Evolutionary conservation across 768 basidiomycete species (phyloP).

Genomic region (Agrocybe pediades): DNA sequence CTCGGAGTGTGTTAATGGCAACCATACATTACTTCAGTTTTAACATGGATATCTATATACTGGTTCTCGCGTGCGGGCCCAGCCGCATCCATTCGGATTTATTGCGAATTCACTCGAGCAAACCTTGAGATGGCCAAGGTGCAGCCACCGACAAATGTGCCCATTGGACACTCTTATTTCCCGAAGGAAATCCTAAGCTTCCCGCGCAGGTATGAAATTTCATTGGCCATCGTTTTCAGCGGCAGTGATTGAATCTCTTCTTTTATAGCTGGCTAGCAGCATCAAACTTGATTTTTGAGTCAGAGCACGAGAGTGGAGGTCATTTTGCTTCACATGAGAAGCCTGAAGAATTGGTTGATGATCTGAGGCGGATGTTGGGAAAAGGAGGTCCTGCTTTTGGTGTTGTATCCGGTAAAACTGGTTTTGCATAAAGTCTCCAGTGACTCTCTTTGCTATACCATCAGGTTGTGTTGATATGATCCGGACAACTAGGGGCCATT

Average conservation of each 20-base stretch:
- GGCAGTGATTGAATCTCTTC: background rate
- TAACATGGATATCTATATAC: constrained; percentile 64
- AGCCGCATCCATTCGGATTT: constrained; percentile 56
- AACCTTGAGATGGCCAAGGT: background rate
- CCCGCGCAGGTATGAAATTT: constrained; percentile 23
- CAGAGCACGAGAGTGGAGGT: constrained; percentile 51
- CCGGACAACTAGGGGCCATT: no score
- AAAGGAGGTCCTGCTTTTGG: background rate
- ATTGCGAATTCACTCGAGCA: constrained; percentile 42
- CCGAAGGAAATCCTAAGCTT: constrained; percentile 36
- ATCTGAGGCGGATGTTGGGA: constrained; percentile 55
- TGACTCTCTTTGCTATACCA: no score
- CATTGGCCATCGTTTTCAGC: background rate
- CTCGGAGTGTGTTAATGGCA: background rate
- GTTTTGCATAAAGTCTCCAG: background rate
- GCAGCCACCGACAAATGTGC: constrained; percentile 31
- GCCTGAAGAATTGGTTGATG: constrained; percentile 48
- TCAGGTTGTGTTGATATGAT: no score
- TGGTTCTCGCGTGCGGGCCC: constrained; percentile 62
- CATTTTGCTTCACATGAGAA: constrained; percentile 60
- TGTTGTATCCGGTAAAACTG: background rate
- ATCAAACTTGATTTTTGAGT: constrained; percentile 39
- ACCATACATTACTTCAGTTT: constrained; percentile 39
- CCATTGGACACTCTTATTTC: constrained; percentile 48
- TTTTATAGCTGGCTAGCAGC: constrained; percentile 6